Conservation (phyloP, 768 basidiomycete genomes). For the Trametes meyenii region DNA sequence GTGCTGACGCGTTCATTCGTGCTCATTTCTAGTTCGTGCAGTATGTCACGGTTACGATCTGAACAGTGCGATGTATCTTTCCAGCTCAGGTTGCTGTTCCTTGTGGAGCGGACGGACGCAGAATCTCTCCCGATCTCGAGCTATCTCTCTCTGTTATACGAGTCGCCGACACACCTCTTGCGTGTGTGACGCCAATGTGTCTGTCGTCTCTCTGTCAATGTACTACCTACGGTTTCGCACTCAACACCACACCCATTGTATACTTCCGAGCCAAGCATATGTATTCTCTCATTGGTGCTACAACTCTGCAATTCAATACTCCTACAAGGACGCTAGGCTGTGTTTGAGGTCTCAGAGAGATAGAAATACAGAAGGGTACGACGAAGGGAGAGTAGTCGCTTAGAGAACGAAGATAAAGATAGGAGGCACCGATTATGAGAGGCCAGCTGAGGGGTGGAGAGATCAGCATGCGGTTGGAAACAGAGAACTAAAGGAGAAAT, state of each 20-base stretch:
- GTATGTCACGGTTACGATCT: constrained; percentile 15
- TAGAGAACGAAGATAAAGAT: not conserved
- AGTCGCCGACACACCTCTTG: not conserved
- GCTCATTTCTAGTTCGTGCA: constrained; percentile 21
- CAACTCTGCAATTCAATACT: constrained; percentile 9
- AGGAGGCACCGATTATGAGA: not conserved
- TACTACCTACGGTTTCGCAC: constrained; percentile 4
- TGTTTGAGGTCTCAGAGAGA: not conserved
- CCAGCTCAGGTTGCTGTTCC: constrained; percentile 13
- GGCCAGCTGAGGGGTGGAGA: not conserved
- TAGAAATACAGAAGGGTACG: constrained; percentile 5
- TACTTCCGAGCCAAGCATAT: constrained; percentile 12
- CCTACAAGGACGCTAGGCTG: not conserved
- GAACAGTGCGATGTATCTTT: constrained; percentile 20
- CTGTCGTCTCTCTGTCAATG: constrained; percentile 11
- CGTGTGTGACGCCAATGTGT: not conserved
- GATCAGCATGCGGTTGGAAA: not conserved
- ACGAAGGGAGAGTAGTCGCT: not conserved
- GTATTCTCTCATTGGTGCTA: constrained; percentile 10
- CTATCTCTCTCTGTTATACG: not conserved
- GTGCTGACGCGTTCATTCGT: not conserved
- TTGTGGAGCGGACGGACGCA: constrained; percentile 23
- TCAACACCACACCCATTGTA: constrained; percentile 4
- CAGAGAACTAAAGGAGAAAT: too few relatives aligned
- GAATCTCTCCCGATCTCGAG: not conserved